Percentiles rank a stretch among this genome's conserved stretches.
These are phyloP conservation scores for Pseudocercospora cruenta DNA, from an alignment of 2,329 filamentous ascomycete genomes.

Conservation along the genomic window DNA sequence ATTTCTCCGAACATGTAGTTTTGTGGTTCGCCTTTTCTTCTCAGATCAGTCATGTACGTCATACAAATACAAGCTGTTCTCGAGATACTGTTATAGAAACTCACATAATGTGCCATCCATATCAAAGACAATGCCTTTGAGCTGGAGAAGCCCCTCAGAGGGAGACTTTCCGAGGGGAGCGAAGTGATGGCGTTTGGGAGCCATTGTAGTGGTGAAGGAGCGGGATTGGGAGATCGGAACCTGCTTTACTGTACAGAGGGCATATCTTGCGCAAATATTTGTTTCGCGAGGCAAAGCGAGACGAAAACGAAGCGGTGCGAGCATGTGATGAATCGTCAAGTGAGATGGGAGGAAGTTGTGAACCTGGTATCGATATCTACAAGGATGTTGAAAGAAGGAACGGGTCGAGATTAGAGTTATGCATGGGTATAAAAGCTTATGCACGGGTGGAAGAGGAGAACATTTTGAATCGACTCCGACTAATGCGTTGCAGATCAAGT, in stretches of 20 bases:
- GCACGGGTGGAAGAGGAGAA: not conserved
- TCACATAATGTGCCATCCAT: constrained; percentile 91
- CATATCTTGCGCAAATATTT: not conserved
- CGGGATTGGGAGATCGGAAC: not conserved
- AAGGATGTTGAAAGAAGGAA: not conserved
- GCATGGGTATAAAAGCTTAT: not conserved
- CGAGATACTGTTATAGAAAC: too few relatives aligned
- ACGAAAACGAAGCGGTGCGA: not conserved
- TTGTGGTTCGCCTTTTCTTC: constrained; percentile 72
- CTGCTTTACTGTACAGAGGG: not conserved
- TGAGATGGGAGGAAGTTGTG: not conserved
- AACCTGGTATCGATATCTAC: not conserved
- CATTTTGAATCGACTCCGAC: not conserved
- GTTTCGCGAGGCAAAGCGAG: not conserved
- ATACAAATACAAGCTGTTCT: too few relatives aligned
- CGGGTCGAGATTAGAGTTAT: not conserved
- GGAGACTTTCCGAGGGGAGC: constrained; percentile 49
- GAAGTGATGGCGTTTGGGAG: constrained; percentile 41
- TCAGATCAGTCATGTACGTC: constrained; percentile 3
- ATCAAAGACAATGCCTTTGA: constrained; percentile 77
- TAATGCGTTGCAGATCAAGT: not conserved
- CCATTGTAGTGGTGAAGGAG: not conserved
- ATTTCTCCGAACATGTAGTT: constrained; percentile 95
- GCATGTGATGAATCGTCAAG: not conserved
- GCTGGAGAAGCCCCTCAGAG: constrained; percentile 41